Evolutionary conservation across 208 protist species (phyloP).

Genomic region (Borovskyia barvae): DNA sequence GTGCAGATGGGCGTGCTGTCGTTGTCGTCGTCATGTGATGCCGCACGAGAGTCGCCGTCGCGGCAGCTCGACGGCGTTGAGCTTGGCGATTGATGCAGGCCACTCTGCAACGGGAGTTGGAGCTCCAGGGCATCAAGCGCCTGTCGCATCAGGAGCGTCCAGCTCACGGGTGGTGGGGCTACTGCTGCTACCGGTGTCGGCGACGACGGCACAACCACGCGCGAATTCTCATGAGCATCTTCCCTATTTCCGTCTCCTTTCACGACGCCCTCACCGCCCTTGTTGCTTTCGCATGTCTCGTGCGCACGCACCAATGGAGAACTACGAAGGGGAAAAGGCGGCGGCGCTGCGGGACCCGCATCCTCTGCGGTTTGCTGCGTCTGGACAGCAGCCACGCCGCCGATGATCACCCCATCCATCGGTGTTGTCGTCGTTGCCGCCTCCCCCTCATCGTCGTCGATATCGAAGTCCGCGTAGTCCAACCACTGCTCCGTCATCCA

Average conservation of each 20-base stretch:
- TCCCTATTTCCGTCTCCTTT: too few relatives aligned
- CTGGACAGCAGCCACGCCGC: not conserved
- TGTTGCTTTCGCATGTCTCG: too few relatives aligned
- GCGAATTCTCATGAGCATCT: too few relatives aligned
- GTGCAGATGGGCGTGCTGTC: not conserved
- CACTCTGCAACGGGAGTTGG: conserved; percentile 8
- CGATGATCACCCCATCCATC: not conserved
- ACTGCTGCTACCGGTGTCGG: not conserved
- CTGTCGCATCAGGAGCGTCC: conserved; percentile 16
- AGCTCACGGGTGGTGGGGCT: not conserved
- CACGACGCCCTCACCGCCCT: too few relatives aligned
- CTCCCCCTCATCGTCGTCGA: conserved; percentile 9
- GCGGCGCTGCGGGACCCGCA: too few relatives aligned
- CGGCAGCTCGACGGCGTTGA: too few relatives aligned
- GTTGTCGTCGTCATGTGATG: not conserved
- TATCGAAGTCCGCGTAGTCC: conserved; percentile 5
- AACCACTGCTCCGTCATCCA: conserved; percentile 26
- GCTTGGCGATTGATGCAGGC: too few relatives aligned
- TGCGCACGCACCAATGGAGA: too few relatives aligned
- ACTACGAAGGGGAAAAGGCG: too few relatives aligned
- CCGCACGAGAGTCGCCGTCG: not conserved
- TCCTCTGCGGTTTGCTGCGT: too few relatives aligned
- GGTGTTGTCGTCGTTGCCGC: not conserved
- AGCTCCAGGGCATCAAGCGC: conserved; percentile 25
- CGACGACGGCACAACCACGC: not conserved